Conservation (phyloP, 1,139 yeast genomes). For the Yamadazyma songkhlaensis region DNA sequence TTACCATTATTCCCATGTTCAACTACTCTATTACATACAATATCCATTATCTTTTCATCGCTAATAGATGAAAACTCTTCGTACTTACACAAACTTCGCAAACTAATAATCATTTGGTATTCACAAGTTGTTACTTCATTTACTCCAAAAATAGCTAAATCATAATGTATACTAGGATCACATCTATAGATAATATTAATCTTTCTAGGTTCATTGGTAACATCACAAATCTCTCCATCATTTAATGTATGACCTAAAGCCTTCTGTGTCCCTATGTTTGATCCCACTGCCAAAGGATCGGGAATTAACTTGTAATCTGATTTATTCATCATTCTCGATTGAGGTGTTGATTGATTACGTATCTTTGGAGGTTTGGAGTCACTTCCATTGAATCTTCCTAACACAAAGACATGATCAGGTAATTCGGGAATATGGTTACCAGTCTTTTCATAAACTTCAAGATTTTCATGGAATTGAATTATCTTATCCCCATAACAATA, state of each 20-base stretch:
- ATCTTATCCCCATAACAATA: conserved; percentile 55
- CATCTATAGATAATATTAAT: conserved; percentile 70
- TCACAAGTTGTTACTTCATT: conserved; percentile 72
- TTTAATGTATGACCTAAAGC: conserved; percentile 44
- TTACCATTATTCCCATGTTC: conserved; percentile 4
- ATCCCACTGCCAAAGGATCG: conserved; percentile 12
- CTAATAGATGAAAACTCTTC: conserved; percentile 45
- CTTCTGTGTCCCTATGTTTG: conserved; percentile 30
- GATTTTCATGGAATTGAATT: conserved; percentile 54
- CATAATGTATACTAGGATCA: conserved; percentile 36
- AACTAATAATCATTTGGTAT: conserved; percentile 58
- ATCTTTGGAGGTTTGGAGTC: conserved; percentile 15
- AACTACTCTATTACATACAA: conserved; percentile 40
- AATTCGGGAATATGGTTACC: conserved; percentile 30
- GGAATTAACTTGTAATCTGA: conserved; percentile 10
- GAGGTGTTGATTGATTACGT: conserved; percentile 18
- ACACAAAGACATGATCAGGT: conserved; percentile 39
- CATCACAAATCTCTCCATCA: conserved; percentile 71
- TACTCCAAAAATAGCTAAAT: conserved; percentile 40
- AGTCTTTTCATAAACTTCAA: conserved; percentile 21
- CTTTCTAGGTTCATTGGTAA: conserved; percentile 61
- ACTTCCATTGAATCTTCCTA: conserved; percentile 42
- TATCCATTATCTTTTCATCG: conserved; percentile 30
- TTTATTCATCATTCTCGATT: conserved; percentile 14
- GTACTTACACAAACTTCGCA: conserved; percentile 58